phyloP scores from a whole-genome alignment of 73 alveolate genomes.

The Paramecium sonneborni region DNA sequence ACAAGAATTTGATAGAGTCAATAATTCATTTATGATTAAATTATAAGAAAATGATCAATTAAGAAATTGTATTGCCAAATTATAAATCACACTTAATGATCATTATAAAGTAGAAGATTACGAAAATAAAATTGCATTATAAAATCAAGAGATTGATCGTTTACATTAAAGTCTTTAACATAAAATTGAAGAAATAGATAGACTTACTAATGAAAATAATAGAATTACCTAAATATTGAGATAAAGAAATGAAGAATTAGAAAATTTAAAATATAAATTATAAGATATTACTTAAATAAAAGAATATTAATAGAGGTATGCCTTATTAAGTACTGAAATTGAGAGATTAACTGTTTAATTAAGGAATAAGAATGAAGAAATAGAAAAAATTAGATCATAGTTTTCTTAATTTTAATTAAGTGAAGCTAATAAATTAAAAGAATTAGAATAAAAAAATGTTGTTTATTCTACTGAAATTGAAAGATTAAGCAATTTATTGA shows the following conservation, averaged over 20 bases:
- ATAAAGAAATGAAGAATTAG: background rate
- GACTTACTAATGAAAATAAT: background rate
- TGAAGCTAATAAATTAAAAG: conserved; percentile 21
- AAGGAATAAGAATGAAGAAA: conserved; percentile 44
- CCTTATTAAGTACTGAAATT: conserved; percentile 11
- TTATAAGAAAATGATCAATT: conserved; percentile 39
- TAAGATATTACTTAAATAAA: background rate
- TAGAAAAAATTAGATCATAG: background rate
- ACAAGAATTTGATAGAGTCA: conserved; percentile 28
- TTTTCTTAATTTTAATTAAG: background rate
- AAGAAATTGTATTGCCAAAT: conserved; percentile 4
- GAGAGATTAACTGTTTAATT: conserved; percentile 30
- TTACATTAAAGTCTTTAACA: background rate
- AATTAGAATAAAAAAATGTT: background rate
- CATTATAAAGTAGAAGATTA: conserved; percentile 38
- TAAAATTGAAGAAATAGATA: conserved; percentile 4
- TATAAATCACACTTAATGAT: conserved; percentile 37
- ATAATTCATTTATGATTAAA: conserved; percentile 9
- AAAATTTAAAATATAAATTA: background rate
- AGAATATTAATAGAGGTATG: background rate
- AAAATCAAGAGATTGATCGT: background rate
- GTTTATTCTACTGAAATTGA: conserved; percentile 39
- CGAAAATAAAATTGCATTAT: conserved; percentile 27
- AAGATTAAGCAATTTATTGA: conserved; percentile 28
- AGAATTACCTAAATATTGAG: background rate